Evolutionary conservation across 805 yeast species (phyloP).

Genomic region (Myxozyma sirexii): DNA sequence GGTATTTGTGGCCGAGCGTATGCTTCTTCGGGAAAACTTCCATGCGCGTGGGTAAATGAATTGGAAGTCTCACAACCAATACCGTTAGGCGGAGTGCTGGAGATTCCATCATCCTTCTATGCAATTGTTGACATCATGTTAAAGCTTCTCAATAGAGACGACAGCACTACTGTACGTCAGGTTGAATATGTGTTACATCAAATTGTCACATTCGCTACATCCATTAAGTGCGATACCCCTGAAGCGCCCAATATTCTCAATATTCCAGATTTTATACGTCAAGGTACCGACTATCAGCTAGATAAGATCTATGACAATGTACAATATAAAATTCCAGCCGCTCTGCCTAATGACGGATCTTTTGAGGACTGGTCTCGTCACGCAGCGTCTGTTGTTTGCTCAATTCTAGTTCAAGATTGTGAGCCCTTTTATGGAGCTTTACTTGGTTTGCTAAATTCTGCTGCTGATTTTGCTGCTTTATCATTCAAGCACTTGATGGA

Average conservation of each 20-base stretch:
- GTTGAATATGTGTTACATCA: conserved; percentile 12
- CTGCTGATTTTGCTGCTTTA: conserved; percentile 13
- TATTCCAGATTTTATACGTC: not conserved
- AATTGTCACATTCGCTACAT: not conserved
- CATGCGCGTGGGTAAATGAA: conserved; percentile 2
- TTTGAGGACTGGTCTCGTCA: conserved; percentile 11
- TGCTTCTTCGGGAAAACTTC: conserved; percentile 15
- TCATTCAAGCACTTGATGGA: conserved; percentile 13
- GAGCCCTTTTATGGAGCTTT: conserved; percentile 1
- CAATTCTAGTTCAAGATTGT: not conserved
- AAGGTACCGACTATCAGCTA: not conserved
- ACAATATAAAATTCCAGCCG: too few relatives aligned
- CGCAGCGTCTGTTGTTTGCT: not conserved
- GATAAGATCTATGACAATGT: not conserved
- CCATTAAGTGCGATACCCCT: not conserved
- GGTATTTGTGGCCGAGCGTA: conserved; percentile 26
- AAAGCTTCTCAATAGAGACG: conserved; percentile 12
- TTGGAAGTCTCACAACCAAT: not conserved
- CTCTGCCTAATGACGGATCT: not conserved
- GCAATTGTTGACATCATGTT: not conserved
- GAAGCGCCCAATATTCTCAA: too few relatives aligned
- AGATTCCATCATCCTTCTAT: not conserved
- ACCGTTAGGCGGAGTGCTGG: not conserved
- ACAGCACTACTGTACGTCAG: not conserved
- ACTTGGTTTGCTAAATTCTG: not conserved